Base-by-base conservation (phyloP, 78 protist genomes). In the Acrasis kona region DNA sequence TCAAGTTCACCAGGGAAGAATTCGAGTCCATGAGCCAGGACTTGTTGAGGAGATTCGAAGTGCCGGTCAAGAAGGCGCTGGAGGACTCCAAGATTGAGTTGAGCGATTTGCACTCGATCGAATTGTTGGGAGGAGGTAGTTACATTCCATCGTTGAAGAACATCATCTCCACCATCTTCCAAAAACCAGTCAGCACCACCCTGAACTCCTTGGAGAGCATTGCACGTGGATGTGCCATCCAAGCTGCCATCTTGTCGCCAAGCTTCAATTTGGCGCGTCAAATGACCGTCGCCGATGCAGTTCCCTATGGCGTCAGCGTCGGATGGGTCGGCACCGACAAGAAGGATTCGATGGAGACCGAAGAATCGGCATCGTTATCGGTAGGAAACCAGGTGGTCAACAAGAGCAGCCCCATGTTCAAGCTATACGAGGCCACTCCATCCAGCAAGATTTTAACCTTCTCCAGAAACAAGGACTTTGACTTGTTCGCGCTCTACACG, bases 191-290 rank as follows among this genome's bases (percentile, higher is more conserved):
- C 31, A 41, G 37, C 31, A 67, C 79, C 70, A 92, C 88, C 37
- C 79, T 92, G 76, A 96, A 96, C 80, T 65, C 74, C 38, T 95
- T 92, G 42, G 98, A 96, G 84, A 73, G 91, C 2, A 86, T 91
- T 29, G 79, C 94, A 70, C 76, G 91, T 41, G 98, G 98, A 39
- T 84, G 93, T 66, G 95, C 95, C 10, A 85, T 93, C 42, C 69
- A 32, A 70, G 84, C 87, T 72, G 98, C 98, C 67, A 89, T 88
- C 81, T 71, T 94, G 69, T 64, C 82, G 19, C 96, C 96, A 35
- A 41, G 72, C 8, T 92, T 92, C 90, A 70, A 80, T 38, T 93
- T 94, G 37, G 61, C 61, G 19, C 87, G 93, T 40, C 93, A 89
- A 40, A 92, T 84, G 50, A 32, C 27, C 19, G 73, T 90, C 29